Conservation (phyloP, 2,329 filamentous ascomycete genomes). For the Cryphonectria nitschkei region DNA sequence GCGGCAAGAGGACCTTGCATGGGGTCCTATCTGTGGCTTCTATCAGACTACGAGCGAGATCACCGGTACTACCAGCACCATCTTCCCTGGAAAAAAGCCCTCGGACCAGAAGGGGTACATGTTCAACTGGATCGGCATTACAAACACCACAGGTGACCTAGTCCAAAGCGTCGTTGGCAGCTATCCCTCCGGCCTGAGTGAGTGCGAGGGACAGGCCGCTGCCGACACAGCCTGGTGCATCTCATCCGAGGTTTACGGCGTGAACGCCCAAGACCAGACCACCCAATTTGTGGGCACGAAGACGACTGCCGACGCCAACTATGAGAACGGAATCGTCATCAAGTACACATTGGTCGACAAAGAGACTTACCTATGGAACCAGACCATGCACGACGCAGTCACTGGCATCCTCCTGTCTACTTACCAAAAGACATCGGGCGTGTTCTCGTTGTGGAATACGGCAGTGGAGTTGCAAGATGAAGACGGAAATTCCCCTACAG, state of each 20-base stretch:
- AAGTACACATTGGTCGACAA: constrained; percentile 35
- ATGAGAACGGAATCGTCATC: constrained; percentile 33
- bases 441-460: constrained; percentile 34
- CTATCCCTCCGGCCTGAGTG: constrained; percentile 32
- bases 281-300: constrained; percentile 34
- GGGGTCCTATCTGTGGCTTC: constrained; percentile 34
- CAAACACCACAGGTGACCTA: constrained; percentile 35
- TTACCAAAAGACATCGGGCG: constrained; percentile 32
- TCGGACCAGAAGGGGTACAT: constrained; percentile 33
- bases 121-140: constrained; percentile 36
- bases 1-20: constrained; percentile 30
- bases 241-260: constrained; percentile 35
- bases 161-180: constrained; percentile 32
- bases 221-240: constrained; percentile 35
- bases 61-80: constrained; percentile 33
- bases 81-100: constrained; percentile 35
- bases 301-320: constrained; percentile 31
- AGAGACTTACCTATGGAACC: constrained; percentile 33
- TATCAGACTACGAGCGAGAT: constrained; percentile 32
- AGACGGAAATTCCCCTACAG: constrained; percentile 20
- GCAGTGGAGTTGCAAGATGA: constrained; percentile 26
- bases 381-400: constrained; percentile 30
- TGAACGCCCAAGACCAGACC: constrained; percentile 23
- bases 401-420: constrained; percentile 31
- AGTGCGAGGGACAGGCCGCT: constrained; percentile 31